Base-by-base conservation (phyloP, 805 yeast species). In the Saccharomycopsis javanensis region DNA sequence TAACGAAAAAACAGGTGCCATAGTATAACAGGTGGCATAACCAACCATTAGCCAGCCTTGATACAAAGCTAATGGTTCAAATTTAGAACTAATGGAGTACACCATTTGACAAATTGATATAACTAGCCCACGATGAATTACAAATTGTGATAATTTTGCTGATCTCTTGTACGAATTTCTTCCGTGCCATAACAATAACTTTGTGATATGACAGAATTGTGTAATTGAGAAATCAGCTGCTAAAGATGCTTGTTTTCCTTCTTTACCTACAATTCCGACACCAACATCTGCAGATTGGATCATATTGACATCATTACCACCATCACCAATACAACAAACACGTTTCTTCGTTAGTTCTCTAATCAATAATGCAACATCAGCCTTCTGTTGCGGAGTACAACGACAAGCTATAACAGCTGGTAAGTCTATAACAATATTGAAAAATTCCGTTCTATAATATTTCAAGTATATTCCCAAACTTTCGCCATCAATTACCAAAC, bases 21-120 rank as follows among this genome's bases (percentile, higher is more conserved):
- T 94, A 0, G 99, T 94, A 70, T 94, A 94, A 55, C 89, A 79
- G 0, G 99, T 94, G 1, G 98, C 96, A 71, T 94, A 94, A 1
- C 99, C 99, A 50, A 94, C 99, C 97, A 94, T 90, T 51, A 94
- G 76, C 85, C 96, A 92, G 2, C 99, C 99, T 68, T 94, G 92
- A 67, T 87, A 89, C 55, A 94, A 75, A 0, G 98, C 98, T 60
- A 94, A 75, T 1, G 99, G 99, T 69, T 91, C 98, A 68, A 89
- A 94, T 3, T 79, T 72, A 0, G 97, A 88, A 48, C 89, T 79
- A 13, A 92, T 79, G 1, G 97, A 90, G 69, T 80, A 94, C 15
- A 94, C 90, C 1, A 96, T 96, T 71, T 94, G 99, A 55, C 97
- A 92, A 4, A 92, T 91, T 2, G 96, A 88, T 54, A 94, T 92